These are phyloP conservation scores for Phialophora macrospora DNA, from an alignment of 2,329 filamentous ascomycete genomes.

Conservation along the genomic window DNA sequence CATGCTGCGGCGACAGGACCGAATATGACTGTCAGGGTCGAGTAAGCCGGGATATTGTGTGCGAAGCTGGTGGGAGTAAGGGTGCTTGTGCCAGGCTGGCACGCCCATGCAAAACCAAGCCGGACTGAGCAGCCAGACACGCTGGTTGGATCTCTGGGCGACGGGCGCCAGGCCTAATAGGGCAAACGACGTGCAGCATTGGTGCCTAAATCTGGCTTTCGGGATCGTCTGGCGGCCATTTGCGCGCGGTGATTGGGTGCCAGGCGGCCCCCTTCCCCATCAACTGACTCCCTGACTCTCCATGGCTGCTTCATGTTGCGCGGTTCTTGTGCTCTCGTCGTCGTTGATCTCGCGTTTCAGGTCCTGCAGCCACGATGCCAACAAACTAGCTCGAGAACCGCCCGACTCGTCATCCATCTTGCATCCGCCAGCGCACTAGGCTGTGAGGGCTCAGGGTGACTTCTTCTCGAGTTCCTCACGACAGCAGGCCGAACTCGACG, in stretches of 20 bases:
- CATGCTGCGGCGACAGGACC: background rate
- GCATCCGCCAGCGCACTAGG: conserved; percentile 4
- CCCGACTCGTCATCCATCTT: conserved; percentile 28
- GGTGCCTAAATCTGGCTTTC: conserved; percentile 13
- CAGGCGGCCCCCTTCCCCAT: conserved; percentile 2
- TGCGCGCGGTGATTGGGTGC: conserved; percentile 12
- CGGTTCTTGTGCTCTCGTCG: conserved; percentile 8
- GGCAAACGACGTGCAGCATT: conserved; percentile 6
- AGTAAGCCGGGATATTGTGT: background rate
- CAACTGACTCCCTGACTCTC: conserved; percentile 6
- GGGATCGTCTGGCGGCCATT: background rate
- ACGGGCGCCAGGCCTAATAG: conserved; percentile 16
- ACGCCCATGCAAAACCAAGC: conserved; percentile 6
- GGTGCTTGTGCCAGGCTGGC: conserved; percentile 24
- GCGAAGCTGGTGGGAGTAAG: background rate
- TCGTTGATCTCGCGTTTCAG: conserved; percentile 25
- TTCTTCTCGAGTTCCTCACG: conserved; percentile 1
- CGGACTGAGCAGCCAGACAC: background rate
- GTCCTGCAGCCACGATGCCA: conserved; percentile 20
- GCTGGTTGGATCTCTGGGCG: conserved; percentile 17
- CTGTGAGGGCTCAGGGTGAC: conserved; percentile 10
- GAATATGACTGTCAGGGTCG: background rate
- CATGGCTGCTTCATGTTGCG: conserved; percentile 16
- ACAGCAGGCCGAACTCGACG: background rate
- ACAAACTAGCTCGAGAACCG: conserved; percentile 14